Evolutionary conservation across 2,329 filamentous ascomycete species (phyloP), one percentile per base, ranked within the genome.

Genomic region (Didymella segeticola): DNA sequence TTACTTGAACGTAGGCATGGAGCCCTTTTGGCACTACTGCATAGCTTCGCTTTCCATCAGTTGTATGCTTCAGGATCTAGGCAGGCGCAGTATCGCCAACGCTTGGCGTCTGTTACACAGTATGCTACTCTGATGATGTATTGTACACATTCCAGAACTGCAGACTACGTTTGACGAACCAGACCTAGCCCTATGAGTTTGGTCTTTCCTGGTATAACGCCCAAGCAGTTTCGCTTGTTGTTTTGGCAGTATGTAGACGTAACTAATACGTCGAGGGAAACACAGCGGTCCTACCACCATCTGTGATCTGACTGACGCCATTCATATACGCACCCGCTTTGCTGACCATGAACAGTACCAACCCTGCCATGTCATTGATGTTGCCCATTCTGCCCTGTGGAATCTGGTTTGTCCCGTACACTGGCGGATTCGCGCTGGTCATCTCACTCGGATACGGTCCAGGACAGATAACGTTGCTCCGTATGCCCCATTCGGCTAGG

Each of bases 271-370:
- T 69, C 20, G 63, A 58, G 4, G 74, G 74, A 43, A 69, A 70
- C 8, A 75, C 69, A 0, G 64, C 54, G 43, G 72, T 47, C 47
- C 78, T 69, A 5, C 79, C 79, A 1, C 79, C 79, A 68, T 81
- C 79, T 7, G 77, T 74, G 2, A 83, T 66, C 45, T 81, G 75
- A 14, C 82, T 73, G 48, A 73, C 78, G 0, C 83, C 83, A 67
- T 85, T 85, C 43, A 81, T 73, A 67, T 84, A 86, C 11, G 75
- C 75, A 1, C 80, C 81, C 5, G 77, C 78, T 33, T 78, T 80
- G 3, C 79, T 77, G 9, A 82, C 77, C 47, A 85, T 68, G 55
- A 82, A 85, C 30, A 83, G 52, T 2, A 82, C 73, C 14, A 81
- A 71, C 12, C 78, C 81, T 0, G 77, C 77, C 26, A 84, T 72